Evolutionary conservation across 1,284 basidiomycete species (phyloP), one percentile per base, ranked within the genome.

Genomic region (Stereum hirsutum): DNA sequence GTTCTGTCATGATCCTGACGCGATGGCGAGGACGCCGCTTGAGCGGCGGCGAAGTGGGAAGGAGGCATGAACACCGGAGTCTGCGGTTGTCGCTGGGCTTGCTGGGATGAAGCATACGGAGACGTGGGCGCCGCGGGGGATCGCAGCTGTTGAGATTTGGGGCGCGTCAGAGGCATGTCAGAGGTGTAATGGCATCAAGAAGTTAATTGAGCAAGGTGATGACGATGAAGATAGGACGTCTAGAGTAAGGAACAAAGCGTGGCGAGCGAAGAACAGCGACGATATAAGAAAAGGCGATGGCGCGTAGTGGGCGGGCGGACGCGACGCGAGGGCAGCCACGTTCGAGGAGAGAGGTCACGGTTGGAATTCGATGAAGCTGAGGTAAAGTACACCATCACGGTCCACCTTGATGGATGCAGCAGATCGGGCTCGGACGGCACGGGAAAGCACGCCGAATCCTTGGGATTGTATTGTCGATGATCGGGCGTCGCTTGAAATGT

Each of bases 21-120:
- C 27, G 36, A 45, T 34, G 51, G 49, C 46, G 60, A 60, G 1
- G 54, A 34, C 7, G 72, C 46, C 2, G 74, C 75, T 3, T 71
- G 78, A 1, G 78, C 79, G 2, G 74, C 74, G 17, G 80, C 80
- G 57, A 79, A 82, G 49, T 80, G 70, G 24, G 80, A 74, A 0
- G 80, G 79, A 6, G 80, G 79, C 14, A 74, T 58, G 50, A 77
- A 82, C 0, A 57, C 54, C 17, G 59, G 58, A 6, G 49, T 39
- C 5, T 36, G 49, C 44, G 49, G 54, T n/a, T n/a, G n/a, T n/a
- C n/a, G n/a, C n/a, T n/a, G n/a, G n/a, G n/a, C n/a, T n/a, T 26
- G 39, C 34, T 36, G 32, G 44, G 15, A 44, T 45, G 35, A 43
- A n/a, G n/a, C n/a, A n/a, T n/a, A 45, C n/a, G 20, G 59, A 46